Base-by-base conservation (phyloP, 495 filamentous ascomycete species). In the Aspergillus saccharolyticus region DNA sequence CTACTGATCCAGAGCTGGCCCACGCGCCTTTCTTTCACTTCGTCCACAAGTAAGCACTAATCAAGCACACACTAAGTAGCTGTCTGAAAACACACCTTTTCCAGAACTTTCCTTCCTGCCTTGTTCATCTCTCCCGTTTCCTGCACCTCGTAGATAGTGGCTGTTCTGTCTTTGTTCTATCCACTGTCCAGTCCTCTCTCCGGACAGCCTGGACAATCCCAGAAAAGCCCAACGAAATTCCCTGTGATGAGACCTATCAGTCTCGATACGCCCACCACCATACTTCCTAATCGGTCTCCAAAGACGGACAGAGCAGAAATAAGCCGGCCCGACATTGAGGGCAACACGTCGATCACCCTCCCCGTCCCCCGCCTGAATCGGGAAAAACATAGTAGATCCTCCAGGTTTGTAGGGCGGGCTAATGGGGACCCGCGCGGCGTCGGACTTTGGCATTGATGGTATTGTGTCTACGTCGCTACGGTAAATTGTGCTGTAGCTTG, bases 271-370 rank as follows among this genome's bases (percentile, higher is more conserved):
- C n/a, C n/a, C n/a, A n/a, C n/a, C n/a, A n/a, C n/a, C n/a, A n/a
- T n/a, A n/a, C n/a, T n/a, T n/a, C n/a, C n/a, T n/a, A n/a, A n/a
- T n/a, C n/a, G n/a, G n/a, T n/a, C n/a, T n/a, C n/a, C n/a, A 28
- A 28, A 28, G 9, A 28, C 3, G 9, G 9, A 28, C 3, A 28
- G 9, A 28, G 9, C 4, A 28, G 9, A 28, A 28, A 28, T 28
- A 39, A 49, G 46, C 46, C 46, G 46, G 21, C 21, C 46, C 47
- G 47, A 30, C 47, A 50, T 16, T 50, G 47, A 50, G 47, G 47
- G 25, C 47, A 19, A 50, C 22, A 24, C 16, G 47, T n/a, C 12
- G 47, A 50, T 49, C 46, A 49, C 28, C 20, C 14, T 12, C 20
- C 21, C 46, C 22, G 30, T 49, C 46, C 25, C 28, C 20, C 14